Percentiles rank a stretch among this genome's conserved stretches.
phyloP scores from a whole-genome alignment of 352 stramenopile species.

The Pythium dissotocum region DNA sequence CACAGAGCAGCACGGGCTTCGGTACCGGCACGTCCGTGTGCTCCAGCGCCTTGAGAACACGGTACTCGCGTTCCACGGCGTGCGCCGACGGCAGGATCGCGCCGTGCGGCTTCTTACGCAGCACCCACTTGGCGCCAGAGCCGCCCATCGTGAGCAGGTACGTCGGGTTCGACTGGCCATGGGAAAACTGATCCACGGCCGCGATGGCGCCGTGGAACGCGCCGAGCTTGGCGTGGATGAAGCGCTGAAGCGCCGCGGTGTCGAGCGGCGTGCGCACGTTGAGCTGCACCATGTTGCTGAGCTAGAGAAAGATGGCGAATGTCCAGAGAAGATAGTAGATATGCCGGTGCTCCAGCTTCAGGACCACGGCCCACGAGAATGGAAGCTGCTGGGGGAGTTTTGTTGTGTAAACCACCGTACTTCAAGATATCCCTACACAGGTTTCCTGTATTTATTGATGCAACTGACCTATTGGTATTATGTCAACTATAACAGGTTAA shows the following conservation, averaged over 20 bases:
- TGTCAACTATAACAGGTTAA: not conserved
- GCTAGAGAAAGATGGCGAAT: not conserved
- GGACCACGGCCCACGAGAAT: not conserved
- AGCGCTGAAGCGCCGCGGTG: conserved; percentile 42
- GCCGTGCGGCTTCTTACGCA: conserved; percentile 84
- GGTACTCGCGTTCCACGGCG: conserved; percentile 79
- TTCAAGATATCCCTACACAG: conserved; percentile 15
- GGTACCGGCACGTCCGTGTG: conserved; percentile 68
- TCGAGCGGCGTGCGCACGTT: conserved; percentile 62
- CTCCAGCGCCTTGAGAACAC: conserved; percentile 64
- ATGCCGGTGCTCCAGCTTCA: not conserved
- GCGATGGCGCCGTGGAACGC: conserved; percentile 51
- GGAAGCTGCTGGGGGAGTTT: conserved; percentile 2
- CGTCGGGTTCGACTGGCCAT: conserved; percentile 89
- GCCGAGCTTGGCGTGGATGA: conserved; percentile 52
- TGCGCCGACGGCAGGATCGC: conserved; percentile 80
- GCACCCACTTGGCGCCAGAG: conserved; percentile 63
- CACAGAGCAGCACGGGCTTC: conserved; percentile 64
- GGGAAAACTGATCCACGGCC: conserved; percentile 77
- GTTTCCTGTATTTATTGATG: not conserved
- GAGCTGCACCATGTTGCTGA: conserved; percentile 41
- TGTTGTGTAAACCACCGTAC: conserved; percentile 23
- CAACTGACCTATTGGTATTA: not conserved
- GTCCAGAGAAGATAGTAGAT: not conserved
- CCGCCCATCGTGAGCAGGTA: conserved; percentile 71